Conservation (phyloP, 2,329 filamentous ascomycete species). For the Cryphonectria radicalis region DNA sequence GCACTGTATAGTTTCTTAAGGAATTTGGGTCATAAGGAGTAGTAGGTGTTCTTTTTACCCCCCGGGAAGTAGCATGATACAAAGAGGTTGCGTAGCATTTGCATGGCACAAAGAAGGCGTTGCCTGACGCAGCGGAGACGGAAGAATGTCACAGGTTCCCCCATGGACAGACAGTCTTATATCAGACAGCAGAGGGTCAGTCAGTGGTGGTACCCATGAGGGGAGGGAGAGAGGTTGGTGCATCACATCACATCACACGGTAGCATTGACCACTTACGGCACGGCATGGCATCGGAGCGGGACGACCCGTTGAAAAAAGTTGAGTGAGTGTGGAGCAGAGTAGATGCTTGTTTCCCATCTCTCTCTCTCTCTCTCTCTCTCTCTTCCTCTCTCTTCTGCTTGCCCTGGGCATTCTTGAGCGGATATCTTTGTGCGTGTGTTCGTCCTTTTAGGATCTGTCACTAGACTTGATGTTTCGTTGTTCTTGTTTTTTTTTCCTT, state of each 20-base stretch:
- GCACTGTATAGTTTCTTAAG: constrained; percentile 14
- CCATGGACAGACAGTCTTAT: background rate
- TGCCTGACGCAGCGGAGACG: background rate
- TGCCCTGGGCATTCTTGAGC: background rate
- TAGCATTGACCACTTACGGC: background rate
- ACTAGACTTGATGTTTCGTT: background rate
- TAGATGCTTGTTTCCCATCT: background rate
- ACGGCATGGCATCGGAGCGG: constrained; percentile 8
- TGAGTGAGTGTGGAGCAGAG: background rate
- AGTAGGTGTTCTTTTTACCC: background rate
- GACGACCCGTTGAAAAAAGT: background rate
- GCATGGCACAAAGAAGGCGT: background rate
- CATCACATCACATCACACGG: background rate
- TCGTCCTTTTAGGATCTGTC: background rate
- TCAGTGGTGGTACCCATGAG: background rate
- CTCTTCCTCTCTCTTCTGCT: background rate
- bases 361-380: background rate
- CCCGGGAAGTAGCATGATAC: background rate
- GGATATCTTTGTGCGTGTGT: background rate
- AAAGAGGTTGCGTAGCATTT: constrained; percentile 2
- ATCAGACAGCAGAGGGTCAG: background rate
- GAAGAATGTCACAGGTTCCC: background rate
- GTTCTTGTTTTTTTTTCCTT: background rate
- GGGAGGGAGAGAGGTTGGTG: background rate
- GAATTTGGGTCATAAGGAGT: background rate